Evolutionary conservation across 1,139 yeast genomes (phyloP).

Genomic region (Blastobotrys malaysiensis): DNA sequence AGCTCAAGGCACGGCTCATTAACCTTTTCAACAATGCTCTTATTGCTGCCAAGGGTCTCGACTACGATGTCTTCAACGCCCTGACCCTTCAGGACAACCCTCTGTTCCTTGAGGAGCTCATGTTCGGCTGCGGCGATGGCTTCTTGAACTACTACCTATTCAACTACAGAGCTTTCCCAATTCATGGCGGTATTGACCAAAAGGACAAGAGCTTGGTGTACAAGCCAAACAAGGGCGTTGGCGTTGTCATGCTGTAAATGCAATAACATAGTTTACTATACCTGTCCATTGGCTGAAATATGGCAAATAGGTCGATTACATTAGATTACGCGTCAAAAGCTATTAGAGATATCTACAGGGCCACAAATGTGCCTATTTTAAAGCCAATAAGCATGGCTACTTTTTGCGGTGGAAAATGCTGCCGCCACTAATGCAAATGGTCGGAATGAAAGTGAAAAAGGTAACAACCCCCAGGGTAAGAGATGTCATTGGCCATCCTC

Average conservation of each 20-base stretch:
- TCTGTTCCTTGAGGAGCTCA: slow-evolving; percentile 69
- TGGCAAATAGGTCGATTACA: neutral
- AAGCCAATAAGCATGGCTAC: neutral
- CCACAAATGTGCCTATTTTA: neutral
- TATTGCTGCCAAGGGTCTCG: slow-evolving; percentile 57
- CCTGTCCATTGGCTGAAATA: neutral
- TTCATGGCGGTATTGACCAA: slow-evolving; percentile 70
- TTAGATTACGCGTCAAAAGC: neutral
- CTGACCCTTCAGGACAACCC: slow-evolving; percentile 87
- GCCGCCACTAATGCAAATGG: slow-evolving; percentile 29
- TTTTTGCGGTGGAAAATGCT: slow-evolving; percentile 5
- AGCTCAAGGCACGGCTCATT: slow-evolving; percentile 53
- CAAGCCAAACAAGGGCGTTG: slow-evolving; percentile 66
- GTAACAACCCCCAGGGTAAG: slow-evolving; percentile 27
- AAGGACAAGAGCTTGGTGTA: slow-evolving; percentile 45
- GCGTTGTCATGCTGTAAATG: slow-evolving; percentile 78
- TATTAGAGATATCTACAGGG: neutral
- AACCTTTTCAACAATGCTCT: slow-evolving; percentile 69
- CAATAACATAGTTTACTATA: too few relatives aligned
- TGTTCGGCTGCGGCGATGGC: slow-evolving; percentile 95
- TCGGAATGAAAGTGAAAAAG: slow-evolving; percentile 23
- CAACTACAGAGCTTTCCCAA: slow-evolving; percentile 78
- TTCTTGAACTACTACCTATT: slow-evolving; percentile 83
- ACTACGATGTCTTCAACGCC: slow-evolving; percentile 91
- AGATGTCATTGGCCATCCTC: slow-evolving; percentile 28